A percentile compares a stretch with the other conserved stretches of the same genome.
These are phyloP conservation scores for Bipolaris cookei DNA, from an alignment of 2,329 filamentous ascomycete genomes.

Conservation along the genomic window DNA sequence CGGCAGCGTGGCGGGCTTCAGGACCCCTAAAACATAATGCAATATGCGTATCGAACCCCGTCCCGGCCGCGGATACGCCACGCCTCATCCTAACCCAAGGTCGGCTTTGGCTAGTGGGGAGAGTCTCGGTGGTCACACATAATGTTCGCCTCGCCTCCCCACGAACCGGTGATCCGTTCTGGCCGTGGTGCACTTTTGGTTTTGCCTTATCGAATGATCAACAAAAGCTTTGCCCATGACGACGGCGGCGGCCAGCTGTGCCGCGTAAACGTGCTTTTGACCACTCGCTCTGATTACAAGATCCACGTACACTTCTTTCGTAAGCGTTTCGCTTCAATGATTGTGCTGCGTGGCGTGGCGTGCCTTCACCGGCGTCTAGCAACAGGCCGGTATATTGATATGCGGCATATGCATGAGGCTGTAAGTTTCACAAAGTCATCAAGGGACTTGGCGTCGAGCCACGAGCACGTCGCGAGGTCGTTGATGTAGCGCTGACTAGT, in stretches of 20 bases:
- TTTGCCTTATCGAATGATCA: slow-evolving; percentile 38
- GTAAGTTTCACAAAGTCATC: slow-evolving; percentile 14
- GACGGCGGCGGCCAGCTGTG: slow-evolving; percentile 14
- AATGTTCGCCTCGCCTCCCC: slow-evolving; percentile 33
- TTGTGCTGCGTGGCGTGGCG: slow-evolving; percentile 24
- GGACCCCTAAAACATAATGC: slow-evolving; percentile 3
- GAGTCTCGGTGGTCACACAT: slow-evolving; percentile 38
- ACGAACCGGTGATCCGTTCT: slow-evolving; percentile 24
- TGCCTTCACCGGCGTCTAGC: slow-evolving; percentile 15
- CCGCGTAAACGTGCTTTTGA: slow-evolving; percentile 29
- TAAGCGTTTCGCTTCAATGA: slow-evolving; percentile 32
- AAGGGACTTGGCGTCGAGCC: slow-evolving; percentile 12
- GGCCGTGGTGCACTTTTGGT: slow-evolving; percentile 26
- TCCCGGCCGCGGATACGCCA: slow-evolving; percentile 44
- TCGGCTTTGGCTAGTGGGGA: slow-evolving; percentile 34
- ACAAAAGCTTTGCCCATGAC: slow-evolving; percentile 20
- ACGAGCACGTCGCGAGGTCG: slow-evolving; percentile 5
- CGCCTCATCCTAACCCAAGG: slow-evolving; percentile 29
- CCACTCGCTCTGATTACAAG: slow-evolving; percentile 34
- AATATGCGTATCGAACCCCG: slow-evolving; percentile 24
- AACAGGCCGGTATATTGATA: slow-evolving; percentile 27
- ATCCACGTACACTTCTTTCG: slow-evolving; percentile 32
- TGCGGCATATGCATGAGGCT: slow-evolving; percentile 30
- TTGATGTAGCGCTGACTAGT: slow-evolving; percentile 17
- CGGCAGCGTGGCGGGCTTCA: slow-evolving; percentile 30